Evolutionary conservation across 768 basidiomycete genomes (phyloP), one percentile per base, ranked within the genome.

Genomic region (Pleurotus sapidus): DNA sequence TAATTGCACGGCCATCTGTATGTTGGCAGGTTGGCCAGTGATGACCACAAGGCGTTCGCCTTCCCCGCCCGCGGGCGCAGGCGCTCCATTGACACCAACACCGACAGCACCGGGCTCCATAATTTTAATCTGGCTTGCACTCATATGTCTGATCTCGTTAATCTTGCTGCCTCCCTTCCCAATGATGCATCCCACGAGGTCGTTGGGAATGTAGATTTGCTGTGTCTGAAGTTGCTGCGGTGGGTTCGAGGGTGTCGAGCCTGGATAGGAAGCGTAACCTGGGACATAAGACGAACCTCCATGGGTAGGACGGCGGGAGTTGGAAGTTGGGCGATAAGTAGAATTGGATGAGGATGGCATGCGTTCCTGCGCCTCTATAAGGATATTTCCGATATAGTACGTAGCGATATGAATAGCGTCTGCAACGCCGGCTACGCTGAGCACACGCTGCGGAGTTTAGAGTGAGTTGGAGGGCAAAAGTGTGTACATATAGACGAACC

Each of bases 391-490:
- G 60, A 99, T 95, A 71, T 99, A 98, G 75, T 98, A 99, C 3
- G 96, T 98, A 40, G 97, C 97, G 61, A 99, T 99, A 71, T 99
- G 97, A 57, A 99, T 95, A 27, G 97, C 97, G 70, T 99, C 97
- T 18, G 97, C 97, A 50, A 99, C 97, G 38, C 97, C 97, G 20
- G 96, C 94, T 38, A 98, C 96, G 63, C 95, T 97, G 53, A 99
- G 82, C 23, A 99, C 95, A 57, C 97, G 93, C 95, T 98, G 69
- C 14, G 61, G 59, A 59, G 62, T 64, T 56, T 57, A 50, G 58
- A 49, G 50, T 57, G 18, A 46, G 50, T 55, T 34, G 57, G 23
- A 39, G 46, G 7, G 47, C 64, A 63, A 45, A 50, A 58, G 8
- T 17, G 38, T 43, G 55, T 14, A 39, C 38, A 34, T 39, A 24